These are phyloP conservation scores for Eucalyptus paniculata DNA, from an alignment of 345 rosid species.

Conservation along the genomic window DNA sequence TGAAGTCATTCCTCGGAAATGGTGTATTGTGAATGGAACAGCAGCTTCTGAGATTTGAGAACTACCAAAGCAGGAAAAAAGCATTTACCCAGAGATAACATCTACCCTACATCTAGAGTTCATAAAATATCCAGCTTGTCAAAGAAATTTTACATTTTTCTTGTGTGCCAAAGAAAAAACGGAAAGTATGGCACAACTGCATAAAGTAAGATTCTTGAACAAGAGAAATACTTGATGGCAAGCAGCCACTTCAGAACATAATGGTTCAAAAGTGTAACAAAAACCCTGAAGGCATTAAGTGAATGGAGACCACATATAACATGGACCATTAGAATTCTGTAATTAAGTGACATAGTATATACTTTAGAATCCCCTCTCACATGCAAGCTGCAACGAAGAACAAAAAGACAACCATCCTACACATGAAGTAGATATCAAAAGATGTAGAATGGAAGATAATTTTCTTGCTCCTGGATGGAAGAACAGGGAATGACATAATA, in stretches of 20 bases:
- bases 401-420: neutral
- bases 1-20: neutral
- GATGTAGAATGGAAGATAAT: neutral
- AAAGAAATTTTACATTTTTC: neutral
- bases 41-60: neutral
- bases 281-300: neutral
- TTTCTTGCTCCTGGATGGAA: neutral
- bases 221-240: neutral
- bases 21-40: neutral
- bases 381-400: neutral
- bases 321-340: neutral
- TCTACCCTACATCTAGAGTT: neutral
- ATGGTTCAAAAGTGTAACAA: neutral
- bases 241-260: neutral
- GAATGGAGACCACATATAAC: neutral
- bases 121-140: neutral
- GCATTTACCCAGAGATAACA: neutral
- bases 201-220: neutral
- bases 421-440: neutral
- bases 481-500: neutral
- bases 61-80: neutral
- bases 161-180: neutral
- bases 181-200: neutral
- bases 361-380: neutral
- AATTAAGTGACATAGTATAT: neutral